Evolutionary conservation across 352 stramenopile genomes (phyloP), one percentile per base, ranked within the genome.

Genomic region (Phytophthora tubulina): DNA sequence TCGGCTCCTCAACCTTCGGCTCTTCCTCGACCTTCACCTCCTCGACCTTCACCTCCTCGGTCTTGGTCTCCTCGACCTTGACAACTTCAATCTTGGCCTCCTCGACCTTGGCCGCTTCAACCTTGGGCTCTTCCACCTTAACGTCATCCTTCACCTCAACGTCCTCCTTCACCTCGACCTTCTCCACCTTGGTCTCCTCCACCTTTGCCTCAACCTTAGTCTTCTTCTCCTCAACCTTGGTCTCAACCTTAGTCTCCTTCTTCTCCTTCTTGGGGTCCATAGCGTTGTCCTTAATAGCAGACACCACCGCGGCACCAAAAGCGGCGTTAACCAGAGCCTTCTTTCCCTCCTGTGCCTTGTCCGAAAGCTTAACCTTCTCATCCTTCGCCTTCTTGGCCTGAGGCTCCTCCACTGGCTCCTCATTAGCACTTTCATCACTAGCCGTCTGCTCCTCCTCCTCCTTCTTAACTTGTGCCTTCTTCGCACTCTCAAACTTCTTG

Each of bases 231-330:
- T 75, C 50, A 13, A 55, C 44, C 54, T 61, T 69, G 2, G 10
- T 58, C 50, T 69, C 61, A 42, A 51, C 17, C 56, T 72, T 57
- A 3, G 15, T 42, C 41, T 65, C 54, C 60, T 63, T 56, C 45
- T 15, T 33, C 59, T 52, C 50, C 49, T 62, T 42, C 48, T 75
- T 78, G 35, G 42, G 44, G 9, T 83, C 57, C 57, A 52, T 55
- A 42, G 63, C 66, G 33, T 76, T 80, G 17, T 79, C 76, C 67
- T 81, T 75, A 41, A 77, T 67, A 14, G 67, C 67, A 4, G 65
- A 74, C 56, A 69, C 63, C 35, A 79, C 73, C 6, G 70, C 73
- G 6, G 62, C 67, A 27, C 66, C 70, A 48, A 72, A 70, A 0
- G 73, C 71, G 15, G 70, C 66, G 31, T 76, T 73, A 32, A 77